Conservation (phyloP, 2,329 filamentous ascomycete genomes). For the Fusarium virguliforme region DNA sequence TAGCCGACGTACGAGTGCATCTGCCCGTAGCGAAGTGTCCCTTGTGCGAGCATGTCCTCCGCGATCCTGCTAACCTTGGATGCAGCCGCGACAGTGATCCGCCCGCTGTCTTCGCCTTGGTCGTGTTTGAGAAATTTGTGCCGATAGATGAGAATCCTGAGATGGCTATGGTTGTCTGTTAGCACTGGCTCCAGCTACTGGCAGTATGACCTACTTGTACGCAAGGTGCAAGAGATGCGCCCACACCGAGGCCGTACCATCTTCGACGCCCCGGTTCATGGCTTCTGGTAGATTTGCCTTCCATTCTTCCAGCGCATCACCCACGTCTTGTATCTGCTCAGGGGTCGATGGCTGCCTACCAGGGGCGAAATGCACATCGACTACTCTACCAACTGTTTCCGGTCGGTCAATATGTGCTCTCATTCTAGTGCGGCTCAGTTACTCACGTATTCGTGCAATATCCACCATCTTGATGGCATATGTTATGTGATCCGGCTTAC, state of each 20-base stretch:
- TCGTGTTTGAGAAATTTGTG: slow-evolving; percentile 54
- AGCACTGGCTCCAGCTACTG: background rate
- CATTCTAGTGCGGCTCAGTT: no score
- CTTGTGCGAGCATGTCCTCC: slow-evolving; percentile 58
- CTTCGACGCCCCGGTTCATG: slow-evolving; percentile 53
- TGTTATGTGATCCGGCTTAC: slow-evolving; percentile 54
- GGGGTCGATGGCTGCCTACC: slow-evolving; percentile 52
- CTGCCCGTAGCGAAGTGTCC: slow-evolving; percentile 56
- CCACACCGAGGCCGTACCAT: slow-evolving; percentile 56
- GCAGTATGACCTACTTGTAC: slow-evolving; percentile 52
- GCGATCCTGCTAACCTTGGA: slow-evolving; percentile 58
- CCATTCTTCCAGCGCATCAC: slow-evolving; percentile 55
- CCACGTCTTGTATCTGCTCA: slow-evolving; percentile 52
- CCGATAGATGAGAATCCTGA: slow-evolving; percentile 57
- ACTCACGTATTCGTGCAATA: slow-evolving; percentile 55
- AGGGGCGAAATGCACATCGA: slow-evolving; percentile 57
- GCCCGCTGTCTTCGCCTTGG: slow-evolving; percentile 49
- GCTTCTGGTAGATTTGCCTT: slow-evolving; percentile 54
- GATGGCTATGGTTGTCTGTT: slow-evolving; percentile 46
- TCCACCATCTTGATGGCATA: slow-evolving; percentile 60
- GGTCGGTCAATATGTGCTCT: background rate
- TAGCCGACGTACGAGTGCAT: slow-evolving; percentile 56
- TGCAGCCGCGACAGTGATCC: slow-evolving; percentile 54
- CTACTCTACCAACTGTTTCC: slow-evolving; percentile 54
- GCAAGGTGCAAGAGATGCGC: slow-evolving; percentile 58